Base-by-base conservation (phyloP, 2,329 filamentous ascomycete genomes). In the Raffaelea albimanens region DNA sequence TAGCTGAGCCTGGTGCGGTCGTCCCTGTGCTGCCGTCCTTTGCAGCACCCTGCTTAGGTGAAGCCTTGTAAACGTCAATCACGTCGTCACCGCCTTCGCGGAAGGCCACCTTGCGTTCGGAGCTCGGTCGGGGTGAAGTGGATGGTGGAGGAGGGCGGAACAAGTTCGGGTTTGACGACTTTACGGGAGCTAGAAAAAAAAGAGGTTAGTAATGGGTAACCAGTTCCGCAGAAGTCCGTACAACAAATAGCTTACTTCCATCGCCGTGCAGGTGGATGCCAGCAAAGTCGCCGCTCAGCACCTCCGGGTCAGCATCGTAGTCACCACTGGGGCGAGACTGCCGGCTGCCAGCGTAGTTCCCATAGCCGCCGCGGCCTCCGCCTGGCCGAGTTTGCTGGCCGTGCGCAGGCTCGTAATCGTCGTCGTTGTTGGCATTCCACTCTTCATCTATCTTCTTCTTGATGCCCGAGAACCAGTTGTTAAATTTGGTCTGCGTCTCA, bases 361-460 rank as follows among this genome's bases (percentile, higher is more conserved):
- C 67, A 21, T 56, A 58, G 25, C 57, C 60, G 61, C 50, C 60
- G 58, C 52, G 58, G 31, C 29, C 40, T 14, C 25, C 43, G 56
- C 47, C 60, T 54, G 38, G 63, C 31, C 45, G 33, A 19, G n/a
- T 33, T 33, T 39, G 44, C 43, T 31, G 41, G 18, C 23, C 23
- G 34, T 34, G 34, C 34, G 34, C 40, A n/a, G 61, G 60, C 22
- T 45, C 50, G n/a, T 52, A 50, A 20, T 67, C 64, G 43, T 61
- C 57, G 46, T 78, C 77, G 47, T 83, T 78, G 8, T 81, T 78
- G 21, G 89, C 85, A 46, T 84, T 78, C 49, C 89, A 86, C 54
- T 93, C 87, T 43, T 93, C 91, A 59, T 97, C 90, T 31, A 98
- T 78, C 65, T 83, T 87, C 77, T 97, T 97, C 70, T 87, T 93